A percentile compares a stretch with the other conserved stretches of the same genome.
Evolutionary conservation across 2,329 filamentous ascomycete genomes (phyloP).

Genomic region (Seiridium cupressi): DNA sequence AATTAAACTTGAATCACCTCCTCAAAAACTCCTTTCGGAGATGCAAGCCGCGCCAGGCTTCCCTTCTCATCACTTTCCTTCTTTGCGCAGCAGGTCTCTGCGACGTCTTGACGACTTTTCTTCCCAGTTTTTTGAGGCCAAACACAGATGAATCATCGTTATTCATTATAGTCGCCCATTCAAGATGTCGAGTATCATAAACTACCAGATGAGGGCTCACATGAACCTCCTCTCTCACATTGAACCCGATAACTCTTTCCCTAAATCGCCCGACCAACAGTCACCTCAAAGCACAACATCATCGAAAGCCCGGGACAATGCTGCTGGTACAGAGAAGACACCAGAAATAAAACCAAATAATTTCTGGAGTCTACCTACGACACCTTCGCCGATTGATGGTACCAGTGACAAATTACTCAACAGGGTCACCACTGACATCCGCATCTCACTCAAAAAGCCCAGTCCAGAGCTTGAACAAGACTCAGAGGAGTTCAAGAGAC

Average conservation of each 20-base stretch:
- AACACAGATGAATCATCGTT: too few relatives aligned
- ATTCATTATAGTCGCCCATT: neutral
- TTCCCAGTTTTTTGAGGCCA: too few relatives aligned
- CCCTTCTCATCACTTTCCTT: too few relatives aligned
- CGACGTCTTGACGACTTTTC: too few relatives aligned
- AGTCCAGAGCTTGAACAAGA: neutral
- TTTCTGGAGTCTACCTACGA: neutral
- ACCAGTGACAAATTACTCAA: neutral
- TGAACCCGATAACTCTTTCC: neutral
- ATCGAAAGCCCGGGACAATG: neutral
- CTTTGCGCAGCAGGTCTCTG: too few relatives aligned
- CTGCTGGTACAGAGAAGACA: neutral
- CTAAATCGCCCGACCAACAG: neutral
- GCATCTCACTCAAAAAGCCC: conserved; percentile 6
- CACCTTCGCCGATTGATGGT: neutral
- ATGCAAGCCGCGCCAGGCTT: too few relatives aligned
- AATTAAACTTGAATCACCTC: neutral
- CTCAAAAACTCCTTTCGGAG: neutral
- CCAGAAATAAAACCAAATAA: neutral
- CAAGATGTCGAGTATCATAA: conserved; percentile 3
- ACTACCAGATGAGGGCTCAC: neutral
- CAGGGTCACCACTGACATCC: conserved; percentile 7
- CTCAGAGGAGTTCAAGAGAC: conserved; percentile 10
- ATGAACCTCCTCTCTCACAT: neutral
- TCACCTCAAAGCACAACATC: neutral